These are phyloP conservation scores for Bullera alba DNA, from an alignment of 768 basidiomycete genomes.

Conservation along the genomic window DNA sequence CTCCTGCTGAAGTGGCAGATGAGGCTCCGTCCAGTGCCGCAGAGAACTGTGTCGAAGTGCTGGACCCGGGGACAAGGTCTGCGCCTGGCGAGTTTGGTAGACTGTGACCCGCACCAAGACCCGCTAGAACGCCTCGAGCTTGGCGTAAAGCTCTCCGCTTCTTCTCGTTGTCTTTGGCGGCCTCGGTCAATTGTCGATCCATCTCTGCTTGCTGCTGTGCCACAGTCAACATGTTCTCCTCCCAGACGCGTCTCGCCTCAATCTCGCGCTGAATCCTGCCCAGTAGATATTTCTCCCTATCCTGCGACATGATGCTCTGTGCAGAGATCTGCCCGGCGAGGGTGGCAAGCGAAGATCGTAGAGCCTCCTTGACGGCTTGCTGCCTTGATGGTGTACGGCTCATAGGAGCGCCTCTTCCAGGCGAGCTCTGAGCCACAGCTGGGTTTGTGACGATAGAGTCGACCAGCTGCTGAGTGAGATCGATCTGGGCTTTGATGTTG, in stretches of 20 bases:
- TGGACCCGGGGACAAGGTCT: not conserved
- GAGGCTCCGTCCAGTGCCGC: not conserved
- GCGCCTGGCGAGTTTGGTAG: conserved; percentile 27
- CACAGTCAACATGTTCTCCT: conserved; percentile 77
- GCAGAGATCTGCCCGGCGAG: conserved; percentile 60
- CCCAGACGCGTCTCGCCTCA: conserved; percentile 72
- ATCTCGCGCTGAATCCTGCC: conserved; percentile 59
- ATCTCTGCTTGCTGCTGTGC: conserved; percentile 77
- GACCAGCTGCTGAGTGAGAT: conserved; percentile 64
- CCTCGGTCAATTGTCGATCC: conserved; percentile 66
- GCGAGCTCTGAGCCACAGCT: not conserved
- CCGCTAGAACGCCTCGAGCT: conserved; percentile 37
- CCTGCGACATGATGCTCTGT: conserved; percentile 62
- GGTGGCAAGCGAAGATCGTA: conserved; percentile 50
- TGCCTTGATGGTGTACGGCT: conserved; percentile 43
- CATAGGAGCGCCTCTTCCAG: conserved; percentile 6
- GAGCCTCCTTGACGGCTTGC: conserved; percentile 55
- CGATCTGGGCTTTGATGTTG: conserved; percentile 59
- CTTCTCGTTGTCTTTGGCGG: conserved; percentile 55
- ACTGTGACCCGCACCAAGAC: conserved; percentile 48
- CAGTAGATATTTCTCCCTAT: conserved; percentile 62
- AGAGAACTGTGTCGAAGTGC: not conserved
- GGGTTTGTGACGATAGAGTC: conserved; percentile 46
- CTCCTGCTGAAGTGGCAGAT: no score
- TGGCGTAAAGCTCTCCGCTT: conserved; percentile 33